These are phyloP conservation scores for Russula brevipes DNA, from an alignment of 768 basidiomycete genomes.

Conservation along the genomic window DNA sequence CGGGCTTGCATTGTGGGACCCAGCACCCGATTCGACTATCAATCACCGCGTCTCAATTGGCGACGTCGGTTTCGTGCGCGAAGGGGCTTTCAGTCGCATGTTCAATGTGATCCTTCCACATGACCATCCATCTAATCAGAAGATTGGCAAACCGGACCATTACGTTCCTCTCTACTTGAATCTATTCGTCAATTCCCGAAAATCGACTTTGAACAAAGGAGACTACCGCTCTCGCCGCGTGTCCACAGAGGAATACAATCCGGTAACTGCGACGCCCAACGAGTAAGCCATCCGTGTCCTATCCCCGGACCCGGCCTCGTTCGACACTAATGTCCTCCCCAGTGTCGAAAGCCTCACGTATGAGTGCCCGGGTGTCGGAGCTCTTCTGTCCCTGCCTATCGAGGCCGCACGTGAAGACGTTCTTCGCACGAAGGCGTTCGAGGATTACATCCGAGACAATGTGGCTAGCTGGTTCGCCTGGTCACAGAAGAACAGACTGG, in stretches of 20 bases:
- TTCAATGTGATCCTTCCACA: constrained; percentile 18
- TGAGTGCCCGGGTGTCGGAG: neutral
- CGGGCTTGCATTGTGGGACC: constrained; percentile 22
- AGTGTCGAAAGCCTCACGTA: neutral
- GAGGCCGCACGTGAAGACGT: neutral
- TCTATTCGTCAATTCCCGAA: no score
- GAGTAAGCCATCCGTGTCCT: neutral
- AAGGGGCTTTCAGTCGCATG: constrained; percentile 23
- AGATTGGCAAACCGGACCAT: neutral
- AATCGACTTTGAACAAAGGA: no score
- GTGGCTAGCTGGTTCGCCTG: neutral
- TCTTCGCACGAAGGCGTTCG: neutral
- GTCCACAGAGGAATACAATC: neutral
- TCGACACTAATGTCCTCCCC: neutral
- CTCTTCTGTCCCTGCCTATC: neutral
- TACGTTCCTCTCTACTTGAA: no score
- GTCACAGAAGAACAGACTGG: neutral
- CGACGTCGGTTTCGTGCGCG: constrained; percentile 24
- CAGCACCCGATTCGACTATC: constrained; percentile 9
- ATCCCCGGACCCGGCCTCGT: no score
- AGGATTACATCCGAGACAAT: neutral
- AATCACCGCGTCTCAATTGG: constrained; percentile 22
- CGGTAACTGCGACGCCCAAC: neutral
- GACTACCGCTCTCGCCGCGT: neutral
- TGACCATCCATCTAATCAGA: neutral